phyloP scores from a whole-genome alignment of 2,329 filamentous ascomycete species.

The Ascochyta lentis region DNA sequence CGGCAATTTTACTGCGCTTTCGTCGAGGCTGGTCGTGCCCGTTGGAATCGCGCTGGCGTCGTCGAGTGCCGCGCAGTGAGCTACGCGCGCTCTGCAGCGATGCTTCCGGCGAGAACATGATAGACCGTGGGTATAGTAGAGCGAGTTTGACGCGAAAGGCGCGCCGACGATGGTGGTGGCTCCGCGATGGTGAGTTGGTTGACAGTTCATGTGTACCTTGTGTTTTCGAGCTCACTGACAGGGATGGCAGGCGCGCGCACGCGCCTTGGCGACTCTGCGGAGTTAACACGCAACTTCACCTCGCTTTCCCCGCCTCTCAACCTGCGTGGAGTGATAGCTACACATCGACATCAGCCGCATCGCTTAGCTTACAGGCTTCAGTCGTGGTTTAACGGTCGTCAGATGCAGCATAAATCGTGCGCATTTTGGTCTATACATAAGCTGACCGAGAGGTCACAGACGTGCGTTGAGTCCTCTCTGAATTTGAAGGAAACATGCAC shows the following conservation, averaged over 20 bases:
- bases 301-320: not conserved
- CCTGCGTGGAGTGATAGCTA: not conserved
- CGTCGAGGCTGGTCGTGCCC: constrained; percentile 51
- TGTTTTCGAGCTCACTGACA: constrained; percentile 21
- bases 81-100: constrained; percentile 46
- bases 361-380: not conserved
- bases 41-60: constrained; percentile 55
- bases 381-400: not conserved
- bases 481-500: not conserved
- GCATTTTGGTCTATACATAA: not conserved
- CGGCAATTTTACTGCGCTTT: constrained; percentile 57
- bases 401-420: not conserved
- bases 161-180: constrained; percentile 17
- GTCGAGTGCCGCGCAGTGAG: constrained; percentile 53
- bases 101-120: constrained; percentile 51
- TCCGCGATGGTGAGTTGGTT: constrained; percentile 10
- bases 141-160: constrained; percentile 11
- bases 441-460: not conserved
- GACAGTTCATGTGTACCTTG: constrained; percentile 14
- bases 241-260: constrained; percentile 16
- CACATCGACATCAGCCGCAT: not conserved
- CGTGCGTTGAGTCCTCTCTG: not conserved
- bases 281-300: constrained; percentile 10
- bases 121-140: constrained; percentile 1
- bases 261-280: constrained; percentile 16